A percentile compares a stretch with the other conserved stretches of the same genome.
Evolutionary conservation across 2,329 filamentous ascomycete genomes (phyloP).

Genomic region (Lachnellula occidentalis): DNA sequence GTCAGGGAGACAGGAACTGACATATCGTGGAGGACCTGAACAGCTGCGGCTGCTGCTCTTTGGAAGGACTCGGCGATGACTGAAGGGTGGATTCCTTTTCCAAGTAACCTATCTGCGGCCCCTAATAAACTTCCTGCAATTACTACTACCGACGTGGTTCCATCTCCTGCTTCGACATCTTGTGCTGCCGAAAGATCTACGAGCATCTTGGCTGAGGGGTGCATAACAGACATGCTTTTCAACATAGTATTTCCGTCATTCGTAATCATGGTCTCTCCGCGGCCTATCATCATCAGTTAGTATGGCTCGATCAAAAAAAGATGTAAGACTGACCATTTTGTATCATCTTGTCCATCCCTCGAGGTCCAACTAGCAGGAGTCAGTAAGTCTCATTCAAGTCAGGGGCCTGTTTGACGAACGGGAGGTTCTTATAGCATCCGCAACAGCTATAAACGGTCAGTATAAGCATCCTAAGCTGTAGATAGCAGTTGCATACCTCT

Average conservation of each 20-base stretch:
- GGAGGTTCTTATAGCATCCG: conserved; percentile 97
- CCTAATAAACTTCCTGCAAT: conserved; percentile 93
- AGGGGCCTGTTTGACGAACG: no score
- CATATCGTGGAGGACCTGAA: conserved; percentile 89
- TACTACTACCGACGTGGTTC: conserved; percentile 96
- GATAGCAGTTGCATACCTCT: conserved; percentile 57
- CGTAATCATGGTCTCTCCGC: conserved; percentile 79
- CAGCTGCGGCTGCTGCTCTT: conserved; percentile 81
- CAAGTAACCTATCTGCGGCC: conserved; percentile 83
- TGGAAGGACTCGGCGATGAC: conserved; percentile 98
- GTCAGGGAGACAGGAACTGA: conserved; percentile 85
- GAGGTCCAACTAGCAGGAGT: no score
- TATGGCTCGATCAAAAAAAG: no score
- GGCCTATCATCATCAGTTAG: conserved; percentile 88
- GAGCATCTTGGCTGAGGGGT: conserved; percentile 99
- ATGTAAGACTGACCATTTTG: no score
- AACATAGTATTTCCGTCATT: conserved; percentile 99
- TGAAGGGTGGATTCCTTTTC: conserved; percentile 94
- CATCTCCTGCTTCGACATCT: conserved; percentile 97
- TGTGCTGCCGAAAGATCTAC: conserved; percentile 96
- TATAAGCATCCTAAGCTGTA: conserved; percentile 11
- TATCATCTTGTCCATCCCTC: conserved; percentile 34
- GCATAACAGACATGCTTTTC: conserved; percentile 98
- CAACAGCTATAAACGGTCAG: conserved; percentile 61
- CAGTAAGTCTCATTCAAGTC: no score